Evolutionary conservation across 306 rosid species (phyloP), one percentile per base, ranked within the genome.

Genomic region (Quercus cerris): DNA sequence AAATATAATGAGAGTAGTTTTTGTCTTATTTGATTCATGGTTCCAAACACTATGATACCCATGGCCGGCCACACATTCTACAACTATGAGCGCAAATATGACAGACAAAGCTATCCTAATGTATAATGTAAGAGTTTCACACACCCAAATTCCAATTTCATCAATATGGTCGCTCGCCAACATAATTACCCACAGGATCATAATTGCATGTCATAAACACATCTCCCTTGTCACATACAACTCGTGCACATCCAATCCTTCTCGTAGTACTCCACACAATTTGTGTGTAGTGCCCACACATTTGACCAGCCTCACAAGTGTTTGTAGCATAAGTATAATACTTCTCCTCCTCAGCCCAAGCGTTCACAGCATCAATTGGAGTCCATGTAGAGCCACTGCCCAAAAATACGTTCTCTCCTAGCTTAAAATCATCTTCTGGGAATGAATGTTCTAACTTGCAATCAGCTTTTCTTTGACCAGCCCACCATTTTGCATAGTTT

Each of bases 281-380:
- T 56, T 94, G 98, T 38, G 98, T 94, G 70, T 90, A 94, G 76
- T 94, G 98, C 6, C 98, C 98, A 56, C 98, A 94, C 92, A 94
- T 90, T 28, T 91, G 91, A 3, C 90, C 98, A 0, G 71, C 78
- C 30, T 71, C 89, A 66, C 98, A 94, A 0, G 80, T 31, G 18
- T 91, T 94, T 0, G 88, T 89, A 2, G 18, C 63, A n/a, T 94
- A 94, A 0, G 88, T 82, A 41, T 94, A 94, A 69, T 88, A 91
- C 79, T 91, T 91, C 82, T 88, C 94, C 73, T 87, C 97, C 14
- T 57, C 83, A 0, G 92, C 89, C 98, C 97, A 94, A 1, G 85
- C 84, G n/a, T 75, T 79, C 0, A 94, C 98, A 0, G 97, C 95
- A 76, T 94, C 97, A 0, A 12, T 58, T 1, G 98, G 92, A 2